Conservation (phyloP, 805 yeast species). For the Tanozyma kutaoensis region DNA sequence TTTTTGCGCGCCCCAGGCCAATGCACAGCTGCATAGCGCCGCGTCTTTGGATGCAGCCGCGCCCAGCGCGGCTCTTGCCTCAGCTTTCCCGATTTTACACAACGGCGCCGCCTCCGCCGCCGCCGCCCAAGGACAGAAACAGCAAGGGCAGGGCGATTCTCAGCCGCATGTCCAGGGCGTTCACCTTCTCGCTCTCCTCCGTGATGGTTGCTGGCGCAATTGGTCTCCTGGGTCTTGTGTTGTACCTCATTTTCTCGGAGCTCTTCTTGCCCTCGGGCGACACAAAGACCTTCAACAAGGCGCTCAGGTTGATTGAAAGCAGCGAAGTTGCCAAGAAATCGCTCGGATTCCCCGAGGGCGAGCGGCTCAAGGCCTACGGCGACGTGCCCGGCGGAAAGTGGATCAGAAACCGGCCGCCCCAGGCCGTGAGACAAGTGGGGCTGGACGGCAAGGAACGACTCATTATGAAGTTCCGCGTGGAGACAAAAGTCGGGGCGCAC, state of each 20-base stretch:
- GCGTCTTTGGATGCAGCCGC: too few species aligned
- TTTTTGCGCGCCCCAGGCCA: too few species aligned
- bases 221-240: slow-evolving; percentile 52
- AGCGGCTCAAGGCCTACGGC: slow-evolving; percentile 73
- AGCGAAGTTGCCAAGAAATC: slow-evolving; percentile 46
- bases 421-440: slow-evolving; percentile 52
- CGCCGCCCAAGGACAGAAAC: slow-evolving; percentile 20
- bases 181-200: slow-evolving; percentile 51
- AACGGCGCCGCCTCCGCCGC: slow-evolving; percentile 23
- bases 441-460: slow-evolving; percentile 71
- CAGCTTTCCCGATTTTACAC: slow-evolving; percentile 6
- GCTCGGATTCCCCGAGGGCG: slow-evolving; percentile 39
- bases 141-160: slow-evolving; percentile 29
- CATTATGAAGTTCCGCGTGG: slow-evolving; percentile 78
- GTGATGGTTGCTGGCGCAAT: slow-evolving; percentile 54
- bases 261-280: slow-evolving; percentile 84
- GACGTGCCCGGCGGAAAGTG: slow-evolving; percentile 60
- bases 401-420: slow-evolving; percentile 81
- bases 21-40: too few species aligned
- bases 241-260: slow-evolving; percentile 69
- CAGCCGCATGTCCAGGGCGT: slow-evolving; percentile 36
- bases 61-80: too few species aligned
- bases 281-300: slow-evolving; percentile 79
- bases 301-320: slow-evolving; percentile 63
- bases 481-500: slow-evolving; percentile 43